phyloP scores from a whole-genome alignment of 164 flowering plant genomes.

The Macadamia tetraphylla region DNA sequence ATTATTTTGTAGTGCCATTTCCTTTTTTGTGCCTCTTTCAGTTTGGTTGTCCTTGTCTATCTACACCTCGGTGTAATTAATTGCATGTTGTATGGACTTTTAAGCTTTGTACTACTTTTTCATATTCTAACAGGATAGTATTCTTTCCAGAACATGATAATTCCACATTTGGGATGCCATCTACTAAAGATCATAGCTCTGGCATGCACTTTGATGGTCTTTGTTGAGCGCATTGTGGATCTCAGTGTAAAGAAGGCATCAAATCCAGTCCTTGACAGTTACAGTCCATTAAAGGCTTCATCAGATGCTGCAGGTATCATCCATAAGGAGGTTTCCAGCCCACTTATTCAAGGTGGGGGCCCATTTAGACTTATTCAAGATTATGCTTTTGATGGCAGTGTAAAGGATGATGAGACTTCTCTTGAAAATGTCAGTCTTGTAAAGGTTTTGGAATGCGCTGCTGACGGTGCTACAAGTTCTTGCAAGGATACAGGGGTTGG shows the following conservation, averaged over 20 bases:
- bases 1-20: too few relatives aligned
- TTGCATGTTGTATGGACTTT: not conserved
- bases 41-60: too few relatives aligned
- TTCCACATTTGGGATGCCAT: constrained; percentile 4
- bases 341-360: constrained; percentile 26
- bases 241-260: constrained; percentile 8
- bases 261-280: constrained; percentile 1
- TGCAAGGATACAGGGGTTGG: constrained; percentile 15
- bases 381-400: constrained; percentile 65
- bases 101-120: not conserved
- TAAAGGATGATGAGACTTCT: constrained; percentile 29
- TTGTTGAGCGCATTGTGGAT: constrained; percentile 14
- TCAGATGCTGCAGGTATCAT: constrained; percentile 14
- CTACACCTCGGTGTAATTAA: too few relatives aligned
- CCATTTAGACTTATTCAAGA: constrained; percentile 55
- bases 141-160: constrained; percentile 14
- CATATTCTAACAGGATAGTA: not conserved
- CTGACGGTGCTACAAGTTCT: constrained; percentile 8
- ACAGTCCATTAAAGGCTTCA: constrained; percentile 11
- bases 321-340: constrained; percentile 12
- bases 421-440: constrained; percentile 21
- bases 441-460: constrained; percentile 14
- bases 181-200: constrained; percentile 6
- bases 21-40: too few relatives aligned
- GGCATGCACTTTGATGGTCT: constrained; percentile 9